Conservation (phyloP, 2,329 filamentous ascomycete genomes). For the Colletotrichum melonis region DNA sequence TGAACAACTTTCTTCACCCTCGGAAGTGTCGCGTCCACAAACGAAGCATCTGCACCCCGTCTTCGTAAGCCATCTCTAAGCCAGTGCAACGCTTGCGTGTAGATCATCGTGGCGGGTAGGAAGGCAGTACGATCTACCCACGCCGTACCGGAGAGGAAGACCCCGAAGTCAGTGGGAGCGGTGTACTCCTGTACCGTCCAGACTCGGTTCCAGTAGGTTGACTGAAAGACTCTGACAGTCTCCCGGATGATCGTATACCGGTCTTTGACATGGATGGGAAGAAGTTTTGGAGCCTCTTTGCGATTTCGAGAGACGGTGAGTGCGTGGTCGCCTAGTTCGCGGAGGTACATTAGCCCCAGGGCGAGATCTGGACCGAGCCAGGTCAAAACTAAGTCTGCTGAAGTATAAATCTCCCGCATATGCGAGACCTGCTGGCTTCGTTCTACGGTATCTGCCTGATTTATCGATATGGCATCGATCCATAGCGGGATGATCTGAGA, state of each 20-base stretch:
- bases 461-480: constrained; percentile 39
- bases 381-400: constrained; percentile 37
- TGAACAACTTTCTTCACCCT: neutral
- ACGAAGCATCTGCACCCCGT: neutral
- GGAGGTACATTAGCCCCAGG: neutral
- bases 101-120: neutral
- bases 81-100: neutral
- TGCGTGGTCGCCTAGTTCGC: neutral
- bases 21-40: neutral
- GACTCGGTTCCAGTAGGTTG: neutral
- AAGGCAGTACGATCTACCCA: neutral
- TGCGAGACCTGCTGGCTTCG: constrained; percentile 36
- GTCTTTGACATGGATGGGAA: neutral
- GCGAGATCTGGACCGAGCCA: constrained; percentile 9
- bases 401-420: constrained; percentile 36
- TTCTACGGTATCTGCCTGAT: constrained; percentile 37
- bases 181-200: neutral
- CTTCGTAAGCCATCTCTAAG: neutral
- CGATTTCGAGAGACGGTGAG: neutral
- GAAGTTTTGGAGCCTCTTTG: neutral
- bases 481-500: constrained; percentile 27
- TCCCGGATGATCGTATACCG: neutral
- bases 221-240: neutral
- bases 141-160: neutral
- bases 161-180: neutral